Base-by-base conservation (phyloP, 495 filamentous ascomycete species). In the Beverwykella pulmonaria region DNA sequence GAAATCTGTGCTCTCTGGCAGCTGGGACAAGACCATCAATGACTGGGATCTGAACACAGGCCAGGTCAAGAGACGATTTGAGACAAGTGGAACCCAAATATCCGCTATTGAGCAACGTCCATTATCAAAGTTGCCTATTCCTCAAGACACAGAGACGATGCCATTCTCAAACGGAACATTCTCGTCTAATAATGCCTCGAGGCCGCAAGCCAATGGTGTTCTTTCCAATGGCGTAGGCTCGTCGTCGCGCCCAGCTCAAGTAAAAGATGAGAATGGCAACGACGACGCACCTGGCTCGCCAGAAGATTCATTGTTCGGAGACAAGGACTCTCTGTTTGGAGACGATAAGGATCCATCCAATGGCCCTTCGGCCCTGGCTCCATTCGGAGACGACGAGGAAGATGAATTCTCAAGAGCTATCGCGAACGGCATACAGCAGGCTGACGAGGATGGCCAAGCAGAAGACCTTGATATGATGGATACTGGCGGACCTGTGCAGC, bases 1-100 rank as follows among this genome's bases (percentile, higher is more conserved):
- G 78, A 86, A 86, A 71, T 92, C 90, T 29, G 82, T 97, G 39
- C 79, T 99, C 2, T 97, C 92, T 15, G 94, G 94, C 1, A 93
- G 92, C 77, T 99, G 94, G 94, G 94, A 99, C 74, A 97, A 96
- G 77, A 86, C 83, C 19, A 86, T 98, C 8, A 85, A 90, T 53
- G 92, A 99, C 72, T 99, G 94, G 94, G 94, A 99, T 73, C 75
- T 99, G 32, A 92, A 98, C 68, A 94, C 87, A 2, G 95, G 95
- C 4, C 83, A 90, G 69, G 80, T 89, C 17, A 84, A 86, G 53
- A 86, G 92, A 27, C 81, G 81, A 15, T 99, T 92, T 70, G 84
- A 86, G 44, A 86, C 89, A 23, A 90, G 83, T 68, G 91, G 89
- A 4, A 81, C 88, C 1, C 94, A 99, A 71, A 92, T 99, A 57